Conservation (phyloP, 2,329 filamentous ascomycete species). For the Ceratocystis eucalypticola region DNA sequence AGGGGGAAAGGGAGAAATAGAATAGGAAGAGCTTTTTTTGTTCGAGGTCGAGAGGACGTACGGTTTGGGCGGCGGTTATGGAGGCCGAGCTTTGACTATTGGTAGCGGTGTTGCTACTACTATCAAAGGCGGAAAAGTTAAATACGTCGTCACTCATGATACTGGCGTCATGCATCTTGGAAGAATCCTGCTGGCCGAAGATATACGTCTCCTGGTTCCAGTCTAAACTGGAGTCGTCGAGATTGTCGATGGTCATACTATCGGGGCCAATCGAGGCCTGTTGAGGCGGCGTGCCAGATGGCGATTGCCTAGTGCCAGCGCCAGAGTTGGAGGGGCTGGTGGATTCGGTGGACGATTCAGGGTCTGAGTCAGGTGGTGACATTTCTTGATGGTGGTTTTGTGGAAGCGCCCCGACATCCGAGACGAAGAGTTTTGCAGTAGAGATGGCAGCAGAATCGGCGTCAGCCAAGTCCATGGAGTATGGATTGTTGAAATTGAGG, state of each 20-base stretch:
- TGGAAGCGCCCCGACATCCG: constrained; percentile 13
- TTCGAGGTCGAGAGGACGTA: constrained; percentile 7
- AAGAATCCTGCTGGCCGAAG: constrained; percentile 13
- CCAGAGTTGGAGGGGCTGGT: constrained; percentile 18
- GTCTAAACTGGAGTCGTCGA: constrained; percentile 13
- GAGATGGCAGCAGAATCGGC: constrained; percentile 5
- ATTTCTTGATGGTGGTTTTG: constrained; percentile 16
- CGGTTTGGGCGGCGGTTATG: constrained; percentile 11
- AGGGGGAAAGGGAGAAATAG: background rate
- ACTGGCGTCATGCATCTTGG: constrained; percentile 14
- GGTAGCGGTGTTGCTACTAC: constrained; percentile 3
- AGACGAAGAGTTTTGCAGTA: constrained; percentile 13
- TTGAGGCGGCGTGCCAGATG: constrained; percentile 17
- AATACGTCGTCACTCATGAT: constrained; percentile 19
- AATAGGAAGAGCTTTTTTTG: background rate
- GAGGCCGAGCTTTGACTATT: background rate
- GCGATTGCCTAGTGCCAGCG: constrained; percentile 15
- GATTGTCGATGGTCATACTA: constrained; percentile 12
- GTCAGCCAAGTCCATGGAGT: constrained; percentile 13
- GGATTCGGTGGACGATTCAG: constrained; percentile 17
- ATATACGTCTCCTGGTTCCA: constrained; percentile 15
- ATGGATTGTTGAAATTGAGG: constrained; percentile 16
- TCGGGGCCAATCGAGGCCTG: constrained; percentile 8
- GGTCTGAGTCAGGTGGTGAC: constrained; percentile 18
- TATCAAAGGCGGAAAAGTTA: constrained; percentile 17